Conservation (phyloP, 306 rosid species). For the Hylodesmum podocarpum region DNA sequence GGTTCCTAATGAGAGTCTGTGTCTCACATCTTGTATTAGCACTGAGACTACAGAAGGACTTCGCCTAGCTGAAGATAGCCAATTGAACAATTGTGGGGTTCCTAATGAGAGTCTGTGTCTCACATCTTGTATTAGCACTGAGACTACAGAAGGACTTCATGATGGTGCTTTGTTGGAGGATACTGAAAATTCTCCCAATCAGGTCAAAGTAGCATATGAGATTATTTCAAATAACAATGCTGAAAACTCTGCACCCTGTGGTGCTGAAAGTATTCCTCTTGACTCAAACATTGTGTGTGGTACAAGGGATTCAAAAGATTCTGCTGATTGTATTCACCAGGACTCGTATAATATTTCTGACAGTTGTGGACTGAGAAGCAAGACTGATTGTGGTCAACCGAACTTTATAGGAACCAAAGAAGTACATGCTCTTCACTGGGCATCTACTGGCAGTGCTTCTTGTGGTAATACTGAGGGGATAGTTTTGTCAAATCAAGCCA, state of each 20-base stretch:
- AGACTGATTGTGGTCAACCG: conserved; percentile 26
- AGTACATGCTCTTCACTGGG: conserved; percentile 39
- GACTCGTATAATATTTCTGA: conserved; percentile 22
- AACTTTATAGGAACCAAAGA: conserved; percentile 5
- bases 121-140: conserved; percentile 14
- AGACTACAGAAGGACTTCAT: conserved; percentile 12
- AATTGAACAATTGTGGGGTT: conserved; percentile 15
- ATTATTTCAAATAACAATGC: conserved; percentile 11
- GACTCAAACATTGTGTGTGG: neutral
- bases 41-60: conserved; percentile 22
- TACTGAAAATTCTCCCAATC: conserved; percentile 24
- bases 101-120: conserved; percentile 28
- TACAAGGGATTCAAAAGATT: conserved; percentile 23
- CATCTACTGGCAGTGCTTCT: conserved; percentile 45
- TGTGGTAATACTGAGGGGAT: conserved; percentile 46
- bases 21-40: conserved; percentile 13
- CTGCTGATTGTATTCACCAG: conserved; percentile 24
- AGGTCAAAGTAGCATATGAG: conserved; percentile 25
- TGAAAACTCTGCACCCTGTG: conserved; percentile 33
- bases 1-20: conserved; percentile 21
- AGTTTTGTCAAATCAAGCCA: conserved; percentile 55
- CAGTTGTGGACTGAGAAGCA: conserved; percentile 23
- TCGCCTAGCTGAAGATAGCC: no score
- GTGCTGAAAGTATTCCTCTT: conserved; percentile 24
- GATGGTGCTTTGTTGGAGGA: conserved; percentile 30